These are phyloP conservation scores for Trichophyton benhamiae DNA, from an alignment of 2,329 filamentous ascomycete species.

Conservation along the genomic window DNA sequence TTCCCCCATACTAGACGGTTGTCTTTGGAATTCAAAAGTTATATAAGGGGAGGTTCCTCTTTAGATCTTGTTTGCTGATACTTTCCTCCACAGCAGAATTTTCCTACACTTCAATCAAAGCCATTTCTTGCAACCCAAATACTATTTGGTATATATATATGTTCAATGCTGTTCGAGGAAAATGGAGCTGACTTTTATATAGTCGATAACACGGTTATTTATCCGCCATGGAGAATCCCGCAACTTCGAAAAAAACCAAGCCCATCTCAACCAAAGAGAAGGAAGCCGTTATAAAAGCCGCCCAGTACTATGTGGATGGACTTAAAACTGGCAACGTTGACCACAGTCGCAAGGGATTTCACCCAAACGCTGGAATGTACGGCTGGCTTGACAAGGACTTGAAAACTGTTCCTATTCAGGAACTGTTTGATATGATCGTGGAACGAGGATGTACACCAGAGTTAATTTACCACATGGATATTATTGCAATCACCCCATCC, in stretches of 20 bases:
- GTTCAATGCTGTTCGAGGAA: neutral
- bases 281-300: neutral
- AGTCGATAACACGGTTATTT: neutral
- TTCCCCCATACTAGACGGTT: too few species aligned
- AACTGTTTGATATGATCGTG: neutral
- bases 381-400: neutral
- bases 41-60: too few species aligned
- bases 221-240: neutral
- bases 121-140: neutral
- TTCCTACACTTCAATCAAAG: neutral
- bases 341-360: neutral
- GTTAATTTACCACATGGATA: neutral
- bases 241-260: neutral
- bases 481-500: neutral
- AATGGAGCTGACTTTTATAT: neutral
- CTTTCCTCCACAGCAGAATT: too few species aligned
- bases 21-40: too few species aligned
- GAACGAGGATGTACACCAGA: neutral
- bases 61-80: too few species aligned
- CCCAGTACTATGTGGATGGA: neutral
- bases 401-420: neutral
- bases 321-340: neutral
- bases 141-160: neutral
- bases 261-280: neutral
- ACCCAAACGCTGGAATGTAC: neutral